A percentile compares a stretch with the other conserved stretches of the same genome.
Conservation (phyloP, 441 rosid genomes). For the Euphorbia celastroides region DNA sequence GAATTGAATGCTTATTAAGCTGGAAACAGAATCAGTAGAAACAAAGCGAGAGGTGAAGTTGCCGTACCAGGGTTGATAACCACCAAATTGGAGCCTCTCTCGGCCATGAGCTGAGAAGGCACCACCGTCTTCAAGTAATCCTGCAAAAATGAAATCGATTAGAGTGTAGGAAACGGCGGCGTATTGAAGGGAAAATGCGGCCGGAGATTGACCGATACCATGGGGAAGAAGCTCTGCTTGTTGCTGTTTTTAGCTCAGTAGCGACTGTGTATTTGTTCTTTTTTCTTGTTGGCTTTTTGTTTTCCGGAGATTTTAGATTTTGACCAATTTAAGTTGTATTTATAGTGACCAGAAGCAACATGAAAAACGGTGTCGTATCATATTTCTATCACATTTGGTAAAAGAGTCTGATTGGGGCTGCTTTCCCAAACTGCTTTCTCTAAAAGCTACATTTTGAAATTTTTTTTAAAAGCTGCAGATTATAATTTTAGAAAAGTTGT, state of each 20-base stretch:
- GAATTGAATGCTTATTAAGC: background rate
- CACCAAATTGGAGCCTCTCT: constrained; percentile 79
- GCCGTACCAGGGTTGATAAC: constrained; percentile 67
- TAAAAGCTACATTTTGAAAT: too few relatives aligned
- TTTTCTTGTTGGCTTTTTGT: background rate
- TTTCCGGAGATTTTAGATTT: too few relatives aligned
- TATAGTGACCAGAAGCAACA: background rate
- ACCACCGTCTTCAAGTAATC: constrained; percentile 90
- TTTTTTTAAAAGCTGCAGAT: too few relatives aligned
- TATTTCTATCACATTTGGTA: too few relatives aligned
- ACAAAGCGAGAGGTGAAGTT: background rate
- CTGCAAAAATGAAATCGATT: constrained; percentile 23
- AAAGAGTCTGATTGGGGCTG: too few relatives aligned
- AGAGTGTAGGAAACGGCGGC: background rate
- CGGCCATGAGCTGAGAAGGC: constrained; percentile 80
- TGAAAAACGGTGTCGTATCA: too few relatives aligned
- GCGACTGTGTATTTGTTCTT: too few relatives aligned
- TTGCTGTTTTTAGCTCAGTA: background rate
- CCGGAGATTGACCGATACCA: background rate
- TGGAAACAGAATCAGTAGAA: background rate
- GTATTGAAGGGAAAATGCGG: background rate
- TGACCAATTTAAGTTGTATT: background rate
- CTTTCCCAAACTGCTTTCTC: too few relatives aligned
- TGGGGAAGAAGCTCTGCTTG: background rate
- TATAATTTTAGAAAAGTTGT: too few relatives aligned